A percentile compares a stretch with the other conserved stretches of the same genome.
Evolutionary conservation across 2,329 filamentous ascomycete genomes (phyloP).

Genomic region (Aureobasidium melanogenum): DNA sequence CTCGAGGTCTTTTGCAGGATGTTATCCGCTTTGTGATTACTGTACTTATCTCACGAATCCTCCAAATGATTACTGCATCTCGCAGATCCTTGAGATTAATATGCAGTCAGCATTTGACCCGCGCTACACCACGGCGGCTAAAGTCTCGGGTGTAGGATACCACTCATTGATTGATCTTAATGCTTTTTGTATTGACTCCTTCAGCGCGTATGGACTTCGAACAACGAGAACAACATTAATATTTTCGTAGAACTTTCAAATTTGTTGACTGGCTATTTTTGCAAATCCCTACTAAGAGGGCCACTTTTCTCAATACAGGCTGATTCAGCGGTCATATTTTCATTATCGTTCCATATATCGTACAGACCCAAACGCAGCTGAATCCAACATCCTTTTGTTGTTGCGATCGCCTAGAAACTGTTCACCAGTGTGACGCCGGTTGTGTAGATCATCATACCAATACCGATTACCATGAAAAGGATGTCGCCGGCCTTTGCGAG

Average conservation of each 20-base stretch:
- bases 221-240: background rate
- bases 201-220: background rate
- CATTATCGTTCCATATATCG: conserved; percentile 3
- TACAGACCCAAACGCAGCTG: background rate
- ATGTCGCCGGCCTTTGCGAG: conserved; percentile 52
- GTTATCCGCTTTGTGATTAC: background rate
- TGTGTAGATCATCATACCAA: conserved; percentile 63
- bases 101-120: background rate
- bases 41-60: background rate
- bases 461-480: conserved; percentile 53
- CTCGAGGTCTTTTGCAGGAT: background rate
- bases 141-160: background rate
- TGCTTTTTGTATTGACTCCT: background rate
- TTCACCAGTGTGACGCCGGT: conserved; percentile 50
- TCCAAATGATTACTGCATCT: too few relatives aligned
- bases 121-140: background rate
- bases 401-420: conserved; percentile 8
- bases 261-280: background rate
- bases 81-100: background rate
- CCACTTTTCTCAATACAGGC: background rate
- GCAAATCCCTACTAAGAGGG: background rate
- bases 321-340: background rate
- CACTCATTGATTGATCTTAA: background rate
- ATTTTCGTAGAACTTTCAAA: background rate
- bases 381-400: background rate